phyloP scores from a whole-genome alignment of 257 asterid species.

The Solanum habrochaites region DNA sequence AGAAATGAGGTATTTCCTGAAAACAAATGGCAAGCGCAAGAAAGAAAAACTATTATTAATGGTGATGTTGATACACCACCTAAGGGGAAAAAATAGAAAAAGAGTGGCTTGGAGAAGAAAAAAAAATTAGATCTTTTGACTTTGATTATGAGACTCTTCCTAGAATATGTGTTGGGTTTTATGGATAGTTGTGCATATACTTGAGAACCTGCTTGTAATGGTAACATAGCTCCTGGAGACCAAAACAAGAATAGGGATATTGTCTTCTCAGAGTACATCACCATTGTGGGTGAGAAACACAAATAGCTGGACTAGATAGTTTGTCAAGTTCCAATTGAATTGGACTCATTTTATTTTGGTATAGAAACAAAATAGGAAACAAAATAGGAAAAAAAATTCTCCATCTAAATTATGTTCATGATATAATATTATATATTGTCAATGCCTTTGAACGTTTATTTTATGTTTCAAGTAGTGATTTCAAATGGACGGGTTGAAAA shows the following conservation, averaged over 20 bases:
- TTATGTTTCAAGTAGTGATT: neutral
- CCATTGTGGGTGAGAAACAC: neutral
- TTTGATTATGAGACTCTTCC: neutral
- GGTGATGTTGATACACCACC: neutral
- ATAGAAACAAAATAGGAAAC: neutral
- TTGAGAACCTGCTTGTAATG: neutral
- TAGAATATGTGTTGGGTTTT: neutral
- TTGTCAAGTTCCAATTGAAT: neutral
- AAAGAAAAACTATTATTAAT: no score
- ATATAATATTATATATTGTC: neutral
- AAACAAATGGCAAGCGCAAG: neutral
- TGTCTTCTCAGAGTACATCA: neutral
- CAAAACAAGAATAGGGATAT: neutral
- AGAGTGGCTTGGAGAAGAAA: neutral
- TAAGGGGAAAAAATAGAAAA: neutral
- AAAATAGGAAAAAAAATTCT: neutral
- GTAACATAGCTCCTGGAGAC: neutral
- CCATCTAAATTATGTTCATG: neutral
- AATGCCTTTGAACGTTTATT: neutral
- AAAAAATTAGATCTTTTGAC: no score
- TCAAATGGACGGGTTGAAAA: no score
- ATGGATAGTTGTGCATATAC: neutral
- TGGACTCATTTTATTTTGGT: neutral
- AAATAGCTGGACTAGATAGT: neutral
- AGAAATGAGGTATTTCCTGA: neutral